phyloP scores from a whole-genome alignment of 495 filamentous ascomycete genomes.

The Aspergillus hancockii region DNA sequence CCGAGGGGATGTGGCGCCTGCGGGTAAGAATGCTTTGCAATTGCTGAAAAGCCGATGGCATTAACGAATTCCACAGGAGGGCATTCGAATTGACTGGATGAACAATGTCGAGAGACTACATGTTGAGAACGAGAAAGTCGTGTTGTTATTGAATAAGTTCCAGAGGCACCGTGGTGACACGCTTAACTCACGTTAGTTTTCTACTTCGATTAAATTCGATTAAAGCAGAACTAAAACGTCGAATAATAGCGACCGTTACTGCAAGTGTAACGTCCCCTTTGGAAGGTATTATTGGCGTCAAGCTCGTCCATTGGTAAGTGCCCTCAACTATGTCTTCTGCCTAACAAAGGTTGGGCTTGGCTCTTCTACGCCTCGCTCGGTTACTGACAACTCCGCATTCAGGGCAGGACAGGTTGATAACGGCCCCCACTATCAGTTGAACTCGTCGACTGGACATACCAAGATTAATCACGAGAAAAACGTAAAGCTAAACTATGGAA shows the following conservation, averaged over 20 bases:
- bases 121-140: constrained; percentile 36
- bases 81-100: constrained; percentile 48
- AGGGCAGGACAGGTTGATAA: constrained; percentile 48
- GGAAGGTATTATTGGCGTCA: constrained; percentile 62
- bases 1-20: constrained; percentile 46
- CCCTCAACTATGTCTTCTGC: background rate
- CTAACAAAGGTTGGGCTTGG: background rate
- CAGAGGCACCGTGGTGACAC: constrained; percentile 56
- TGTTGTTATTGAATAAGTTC: constrained; percentile 43
- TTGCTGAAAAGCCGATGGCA: background rate
- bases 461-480: constrained; percentile 47
- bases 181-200: constrained; percentile 52
- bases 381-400: constrained; percentile 7
- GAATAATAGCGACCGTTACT: constrained; percentile 28
- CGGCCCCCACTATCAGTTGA: constrained; percentile 66
- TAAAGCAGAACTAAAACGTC: constrained; percentile 5
- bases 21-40: constrained; percentile 24
- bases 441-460: constrained; percentile 44
- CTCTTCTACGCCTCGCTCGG: background rate
- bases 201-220: background rate
- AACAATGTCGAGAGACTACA: constrained; percentile 46
- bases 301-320: constrained; percentile 65
- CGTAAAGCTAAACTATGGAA: constrained; percentile 52
- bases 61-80: constrained; percentile 29
- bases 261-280: constrained; percentile 50